These are phyloP conservation scores for Beauveria varroae DNA, from an alignment of 2,329 filamentous ascomycete species.

Conservation along the genomic window DNA sequence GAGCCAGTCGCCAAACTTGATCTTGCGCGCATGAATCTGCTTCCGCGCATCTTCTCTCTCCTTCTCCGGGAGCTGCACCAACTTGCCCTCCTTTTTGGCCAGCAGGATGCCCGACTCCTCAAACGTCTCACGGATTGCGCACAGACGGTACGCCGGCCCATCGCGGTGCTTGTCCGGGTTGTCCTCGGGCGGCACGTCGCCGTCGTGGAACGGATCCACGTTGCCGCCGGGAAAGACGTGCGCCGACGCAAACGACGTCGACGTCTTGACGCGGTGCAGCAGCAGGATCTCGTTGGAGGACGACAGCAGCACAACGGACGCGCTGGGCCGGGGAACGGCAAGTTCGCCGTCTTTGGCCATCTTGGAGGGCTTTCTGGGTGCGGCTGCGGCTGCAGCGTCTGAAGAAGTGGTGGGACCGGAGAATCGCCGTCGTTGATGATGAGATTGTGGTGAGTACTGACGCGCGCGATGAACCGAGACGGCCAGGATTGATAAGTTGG, in stretches of 20 bases:
- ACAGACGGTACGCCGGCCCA: constrained; percentile 65
- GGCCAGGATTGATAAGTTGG: neutral
- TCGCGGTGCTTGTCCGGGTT: constrained; percentile 59
- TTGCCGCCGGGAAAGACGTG: constrained; percentile 95
- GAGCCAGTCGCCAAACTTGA: constrained; percentile 62
- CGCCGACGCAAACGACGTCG: constrained; percentile 77
- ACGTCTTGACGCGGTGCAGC: constrained; percentile 76
- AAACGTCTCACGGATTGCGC: constrained; percentile 84
- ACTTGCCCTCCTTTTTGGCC: constrained; percentile 44
- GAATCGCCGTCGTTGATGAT: neutral
- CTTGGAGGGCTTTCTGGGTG: neutral
- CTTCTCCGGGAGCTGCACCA: constrained; percentile 53
- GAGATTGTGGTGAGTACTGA: neutral
- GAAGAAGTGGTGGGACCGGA: neutral
- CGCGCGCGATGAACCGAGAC: neutral
- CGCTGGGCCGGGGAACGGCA: constrained; percentile 53
- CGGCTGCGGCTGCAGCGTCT: neutral
- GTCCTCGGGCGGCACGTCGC: constrained; percentile 37
- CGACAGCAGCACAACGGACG: constrained; percentile 78
- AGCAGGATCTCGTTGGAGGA: constrained; percentile 81
- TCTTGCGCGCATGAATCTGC: constrained; percentile 57
- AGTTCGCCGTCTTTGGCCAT: constrained; percentile 17
- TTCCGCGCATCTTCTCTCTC: constrained; percentile 60
- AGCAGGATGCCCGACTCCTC: constrained; percentile 90
- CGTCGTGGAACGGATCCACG: constrained; percentile 71